Base-by-base conservation (phyloP, 73 alveolate species). In the Effrenium voratum region DNA sequence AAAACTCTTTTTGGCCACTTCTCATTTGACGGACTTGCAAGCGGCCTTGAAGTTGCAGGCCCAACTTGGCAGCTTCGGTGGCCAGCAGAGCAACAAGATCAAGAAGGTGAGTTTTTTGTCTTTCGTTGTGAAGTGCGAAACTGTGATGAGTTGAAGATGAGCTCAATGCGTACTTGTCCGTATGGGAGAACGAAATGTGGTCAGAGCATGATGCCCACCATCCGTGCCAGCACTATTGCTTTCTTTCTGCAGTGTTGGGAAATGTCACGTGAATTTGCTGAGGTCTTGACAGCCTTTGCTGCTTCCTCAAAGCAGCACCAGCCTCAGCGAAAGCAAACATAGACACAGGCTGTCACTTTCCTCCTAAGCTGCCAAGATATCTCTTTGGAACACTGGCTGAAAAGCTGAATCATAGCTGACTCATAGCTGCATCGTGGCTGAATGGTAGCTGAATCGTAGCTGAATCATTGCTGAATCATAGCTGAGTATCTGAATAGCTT, bases 61-160 rank as follows among this genome's bases (percentile, higher is more conserved):
- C 66, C 93, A 84, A 55, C 44, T 84, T 52, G 93, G 79, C 68
- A 19, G 68, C 44, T 41, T 50, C 22, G 79, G 59, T 22, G 79
- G 93, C 55, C 76, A n/a, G 43, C 93, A 84, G 93, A 50, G n/a
- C 52, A 41, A 79, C 79, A 52, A 84, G 16, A 79, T 84, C 79
- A 84, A 50, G 57, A 84, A 84, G 52, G 68, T 55, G 68, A 55
- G 68, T 55, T 55, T 12, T 55, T 55, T 2, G 85, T 13, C 32
- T 34, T 40, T 13, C 34, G n/a, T 73, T 73, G 84, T 26, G 43
- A 0, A 52, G 10, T 52, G 66, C 10, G 66, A n/a, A 13, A 55
- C 68, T 22, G 10, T 55, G 68, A 55, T 55, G 68, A 55, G 10
- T 55, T 55, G 68, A 10, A 55, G 22, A 10, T 13, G 68, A 22